Evolutionary conservation across 2,329 filamentous ascomycete genomes (phyloP).

Genomic region (Mycosphaerella sp.): DNA sequence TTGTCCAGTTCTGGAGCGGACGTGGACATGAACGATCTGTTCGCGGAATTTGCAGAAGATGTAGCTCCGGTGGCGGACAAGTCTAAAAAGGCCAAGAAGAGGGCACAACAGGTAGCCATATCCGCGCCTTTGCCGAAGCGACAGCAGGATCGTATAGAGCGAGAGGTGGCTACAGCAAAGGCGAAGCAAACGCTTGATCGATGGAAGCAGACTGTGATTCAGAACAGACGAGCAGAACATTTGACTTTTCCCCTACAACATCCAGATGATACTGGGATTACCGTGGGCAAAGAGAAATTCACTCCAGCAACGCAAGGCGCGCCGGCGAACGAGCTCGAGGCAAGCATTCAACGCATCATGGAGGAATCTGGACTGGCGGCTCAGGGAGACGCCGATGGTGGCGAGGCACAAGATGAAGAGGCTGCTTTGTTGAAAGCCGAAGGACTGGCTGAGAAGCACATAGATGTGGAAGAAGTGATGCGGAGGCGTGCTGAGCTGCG

Average conservation of each 20-base stretch:
- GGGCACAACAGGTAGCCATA: slow-evolving; percentile 41
- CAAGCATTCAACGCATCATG: slow-evolving; percentile 79
- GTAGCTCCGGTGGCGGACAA: slow-evolving; percentile 62
- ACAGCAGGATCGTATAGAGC: slow-evolving; percentile 79
- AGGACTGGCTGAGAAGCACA: slow-evolving; percentile 62
- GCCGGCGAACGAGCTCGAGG: slow-evolving; percentile 75
- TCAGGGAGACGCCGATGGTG: slow-evolving; percentile 37
- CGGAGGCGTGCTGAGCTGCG: slow-evolving; percentile 69
- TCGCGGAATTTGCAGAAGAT: slow-evolving; percentile 59
- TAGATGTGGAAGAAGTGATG: slow-evolving; percentile 66
- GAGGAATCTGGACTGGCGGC: slow-evolving; percentile 71
- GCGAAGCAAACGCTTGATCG: slow-evolving; percentile 83
- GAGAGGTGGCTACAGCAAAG: slow-evolving; percentile 77
- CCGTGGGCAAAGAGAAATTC: slow-evolving; percentile 57
- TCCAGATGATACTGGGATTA: slow-evolving; percentile 54
- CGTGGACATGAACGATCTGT: slow-evolving; percentile 42
- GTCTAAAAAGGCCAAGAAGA: slow-evolving; percentile 51
- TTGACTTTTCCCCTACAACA: slow-evolving; percentile 79
- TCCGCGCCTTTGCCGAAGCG: slow-evolving; percentile 76
- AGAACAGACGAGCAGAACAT: slow-evolving; percentile 86
- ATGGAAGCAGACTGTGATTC: slow-evolving; percentile 93
- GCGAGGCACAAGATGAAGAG: slow-evolving; percentile 49
- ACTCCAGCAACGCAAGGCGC: slow-evolving; percentile 52
- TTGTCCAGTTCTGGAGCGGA: slow-evolving; percentile 34
- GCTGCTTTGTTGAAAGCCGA: slow-evolving; percentile 63